A percentile compares a stretch with the other conserved stretches of the same genome.
Evolutionary conservation across 331 rosid species (phyloP).

Genomic region (Spiraea crenata): DNA sequence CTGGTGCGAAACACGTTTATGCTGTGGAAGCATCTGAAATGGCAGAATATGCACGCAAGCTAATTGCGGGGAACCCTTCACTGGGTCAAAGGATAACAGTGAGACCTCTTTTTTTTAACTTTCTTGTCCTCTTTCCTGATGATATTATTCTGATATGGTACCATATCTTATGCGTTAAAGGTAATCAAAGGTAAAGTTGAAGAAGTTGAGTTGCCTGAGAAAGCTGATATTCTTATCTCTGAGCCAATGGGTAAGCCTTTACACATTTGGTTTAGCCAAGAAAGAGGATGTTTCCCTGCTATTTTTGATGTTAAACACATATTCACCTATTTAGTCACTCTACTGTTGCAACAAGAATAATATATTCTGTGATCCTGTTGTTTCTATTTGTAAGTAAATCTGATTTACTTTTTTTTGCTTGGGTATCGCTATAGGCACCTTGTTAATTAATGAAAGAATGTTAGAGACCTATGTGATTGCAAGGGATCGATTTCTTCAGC

Average conservation of each 20-base stretch:
- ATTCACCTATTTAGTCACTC: background rate
- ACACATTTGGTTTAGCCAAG: constrained; percentile 1
- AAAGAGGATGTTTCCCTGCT: no score
- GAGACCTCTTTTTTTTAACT: constrained; percentile 26
- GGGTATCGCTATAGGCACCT: constrained; percentile 59
- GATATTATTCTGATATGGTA: constrained; percentile 12
- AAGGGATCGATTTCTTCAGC: constrained; percentile 86
- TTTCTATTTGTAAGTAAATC: constrained; percentile 1
- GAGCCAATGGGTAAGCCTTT: constrained; percentile 93
- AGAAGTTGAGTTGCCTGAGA: constrained; percentile 92
- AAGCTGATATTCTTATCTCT: constrained; percentile 94
- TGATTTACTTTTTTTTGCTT: constrained; percentile 3
- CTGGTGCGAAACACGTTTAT: constrained; percentile 98
- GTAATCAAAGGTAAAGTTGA: constrained; percentile 94
- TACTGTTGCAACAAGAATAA: background rate
- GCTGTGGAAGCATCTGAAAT: constrained; percentile 99
- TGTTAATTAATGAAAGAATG: constrained; percentile 95
- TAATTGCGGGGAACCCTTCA: constrained; percentile 84
- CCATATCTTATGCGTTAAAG: constrained; percentile 32
- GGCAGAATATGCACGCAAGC: constrained; percentile 91
- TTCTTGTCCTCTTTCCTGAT: background rate
- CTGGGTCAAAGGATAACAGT: constrained; percentile 86
- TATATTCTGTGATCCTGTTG: constrained; percentile 2
- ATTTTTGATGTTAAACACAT: background rate
- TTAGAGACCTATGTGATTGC: constrained; percentile 98